Percentiles rank a stretch among this genome's conserved stretches.
phyloP scores from a whole-genome alignment of 2,329 filamentous ascomycete genomes.

The Colletotrichum sansevieriae region DNA sequence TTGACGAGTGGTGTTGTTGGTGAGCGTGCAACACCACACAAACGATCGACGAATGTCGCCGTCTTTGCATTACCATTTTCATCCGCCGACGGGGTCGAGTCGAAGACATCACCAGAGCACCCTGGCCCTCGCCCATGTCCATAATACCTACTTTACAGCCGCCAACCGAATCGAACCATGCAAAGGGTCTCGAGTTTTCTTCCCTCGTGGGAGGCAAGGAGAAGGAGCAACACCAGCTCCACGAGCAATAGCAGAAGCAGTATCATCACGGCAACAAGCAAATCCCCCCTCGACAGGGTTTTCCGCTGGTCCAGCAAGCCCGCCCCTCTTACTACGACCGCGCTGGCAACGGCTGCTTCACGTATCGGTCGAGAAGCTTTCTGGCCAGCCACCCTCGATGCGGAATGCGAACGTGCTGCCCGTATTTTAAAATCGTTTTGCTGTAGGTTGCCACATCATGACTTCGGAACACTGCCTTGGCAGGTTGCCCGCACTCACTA shows the following conservation, averaged over 20 bases:
- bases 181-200: conserved; percentile 60
- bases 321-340: conserved; percentile 62
- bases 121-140: conserved; percentile 2
- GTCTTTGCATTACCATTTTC: conserved; percentile 27
- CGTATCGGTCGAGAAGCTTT: conserved; percentile 80
- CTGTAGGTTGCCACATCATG: conserved; percentile 64
- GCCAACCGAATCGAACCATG: conserved; percentile 49
- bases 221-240: conserved; percentile 47
- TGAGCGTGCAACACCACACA: conserved; percentile 30
- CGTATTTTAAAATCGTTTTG: conserved; percentile 92
- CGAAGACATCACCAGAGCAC: conserved; percentile 15
- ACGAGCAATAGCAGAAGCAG: conserved; percentile 34
- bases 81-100: conserved; percentile 34
- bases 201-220: conserved; percentile 61
- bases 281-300: conserved; percentile 52
- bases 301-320: conserved; percentile 63
- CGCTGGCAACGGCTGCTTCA: conserved; percentile 71
- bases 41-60: conserved; percentile 39
- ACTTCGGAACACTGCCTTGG: background rate
- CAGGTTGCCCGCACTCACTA: conserved; percentile 24
- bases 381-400: conserved; percentile 87
- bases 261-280: conserved; percentile 44
- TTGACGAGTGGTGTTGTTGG: conserved; percentile 25
- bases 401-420: conserved; percentile 92
- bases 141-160: background rate